Conservation (phyloP, 345 rosid species). For the Toxicodendron radicans region DNA sequence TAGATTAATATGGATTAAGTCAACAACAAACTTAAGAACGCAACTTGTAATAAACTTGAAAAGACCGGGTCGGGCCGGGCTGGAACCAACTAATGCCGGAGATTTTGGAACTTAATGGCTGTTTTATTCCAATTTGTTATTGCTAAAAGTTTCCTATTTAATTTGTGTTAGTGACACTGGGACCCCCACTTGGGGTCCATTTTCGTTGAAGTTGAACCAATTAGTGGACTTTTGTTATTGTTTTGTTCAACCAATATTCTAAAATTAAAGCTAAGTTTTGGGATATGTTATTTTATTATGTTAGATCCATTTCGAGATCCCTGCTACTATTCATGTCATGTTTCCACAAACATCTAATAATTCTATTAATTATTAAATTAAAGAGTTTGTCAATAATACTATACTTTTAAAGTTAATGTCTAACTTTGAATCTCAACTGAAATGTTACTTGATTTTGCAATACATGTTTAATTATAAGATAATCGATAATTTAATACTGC, state of each 20-base stretch:
- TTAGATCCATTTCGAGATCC: neutral
- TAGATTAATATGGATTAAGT: conserved; percentile 6
- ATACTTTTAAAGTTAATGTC: too few relatives aligned
- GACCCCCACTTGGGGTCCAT: conserved; percentile 4
- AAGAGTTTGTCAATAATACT: too few relatives aligned
- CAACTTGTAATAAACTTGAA: neutral
- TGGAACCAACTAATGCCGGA: conserved; percentile 11
- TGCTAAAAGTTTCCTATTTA: neutral
- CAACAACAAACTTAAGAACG: conserved; percentile 12
- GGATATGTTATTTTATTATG: neutral
- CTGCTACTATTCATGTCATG: too few relatives aligned
- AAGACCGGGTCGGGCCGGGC: neutral
- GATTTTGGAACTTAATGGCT: conserved; percentile 10
- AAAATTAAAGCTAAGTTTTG: neutral
- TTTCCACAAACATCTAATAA: too few relatives aligned
- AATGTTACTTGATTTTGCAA: too few relatives aligned
- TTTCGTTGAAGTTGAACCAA: neutral
- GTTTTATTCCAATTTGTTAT: neutral
- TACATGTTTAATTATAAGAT: too few relatives aligned
- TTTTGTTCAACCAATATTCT: conserved; percentile 1
- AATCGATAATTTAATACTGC: too few relatives aligned
- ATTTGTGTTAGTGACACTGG: neutral
- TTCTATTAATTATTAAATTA: too few relatives aligned
- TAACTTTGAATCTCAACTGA: too few relatives aligned
- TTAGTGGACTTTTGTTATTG: conserved; percentile 3